phyloP scores from a whole-genome alignment of 306 rosid genomes.

The Vachellia pachyceras region DNA sequence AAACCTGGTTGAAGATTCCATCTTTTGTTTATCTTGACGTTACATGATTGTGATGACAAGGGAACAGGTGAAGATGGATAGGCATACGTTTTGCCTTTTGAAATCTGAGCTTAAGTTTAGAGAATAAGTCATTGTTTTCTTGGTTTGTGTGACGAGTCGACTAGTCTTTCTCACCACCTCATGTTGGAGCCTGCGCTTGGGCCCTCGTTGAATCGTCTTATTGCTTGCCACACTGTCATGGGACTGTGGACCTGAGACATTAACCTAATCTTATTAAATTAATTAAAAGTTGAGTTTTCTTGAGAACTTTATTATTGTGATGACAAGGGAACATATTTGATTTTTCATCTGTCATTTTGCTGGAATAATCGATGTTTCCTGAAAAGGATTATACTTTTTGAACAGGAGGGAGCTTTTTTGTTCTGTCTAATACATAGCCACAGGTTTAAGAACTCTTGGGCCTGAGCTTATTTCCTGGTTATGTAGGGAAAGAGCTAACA shows the following conservation, averaged over 20 bases:
- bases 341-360: too few relatives aligned
- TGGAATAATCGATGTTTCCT: too few relatives aligned
- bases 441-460: background rate
- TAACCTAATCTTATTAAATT: background rate
- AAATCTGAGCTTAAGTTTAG: conserved; percentile 52
- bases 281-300: background rate
- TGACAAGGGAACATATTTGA: background rate
- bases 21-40: conserved; percentile 24
- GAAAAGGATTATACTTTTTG: background rate
- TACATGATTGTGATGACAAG: conserved; percentile 18
- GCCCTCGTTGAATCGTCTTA: background rate
- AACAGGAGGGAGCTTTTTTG: background rate
- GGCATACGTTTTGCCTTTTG: conserved; percentile 26
- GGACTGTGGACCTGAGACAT: background rate
- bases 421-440: background rate
- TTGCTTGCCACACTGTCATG: background rate
- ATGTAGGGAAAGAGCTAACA: background rate
- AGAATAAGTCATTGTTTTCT: conserved; percentile 36
- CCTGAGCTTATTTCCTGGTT: background rate
- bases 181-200: background rate
- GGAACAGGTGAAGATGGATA: conserved; percentile 16
- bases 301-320: background rate
- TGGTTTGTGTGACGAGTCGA: conserved; percentile 50
- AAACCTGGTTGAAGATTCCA: background rate
- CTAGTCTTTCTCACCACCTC: conserved; percentile 6